Evolutionary conservation across 352 stramenopile genomes (phyloP), one percentile per base, ranked within the genome.

Genomic region (Phytophthora pini): DNA sequence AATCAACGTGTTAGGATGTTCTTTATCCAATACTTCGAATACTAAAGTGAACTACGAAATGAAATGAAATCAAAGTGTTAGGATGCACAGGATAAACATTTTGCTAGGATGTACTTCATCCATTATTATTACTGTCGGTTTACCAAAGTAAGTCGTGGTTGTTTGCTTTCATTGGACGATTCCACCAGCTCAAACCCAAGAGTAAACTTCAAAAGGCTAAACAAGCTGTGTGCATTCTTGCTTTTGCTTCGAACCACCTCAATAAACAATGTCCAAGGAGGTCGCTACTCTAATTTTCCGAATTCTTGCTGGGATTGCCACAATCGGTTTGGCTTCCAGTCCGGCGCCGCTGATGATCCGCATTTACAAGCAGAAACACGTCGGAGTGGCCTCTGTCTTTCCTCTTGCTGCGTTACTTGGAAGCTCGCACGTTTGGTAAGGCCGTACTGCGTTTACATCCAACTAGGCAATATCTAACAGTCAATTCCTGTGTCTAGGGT

Each of bases 351-450:
- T 65, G 17, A 65, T 84, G 17, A 67, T 61, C 44, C 70, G 59
- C 44, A 79, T 84, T 56, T 73, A 66, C 56, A 68, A 65, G 48
- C 51, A 53, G 32, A 78, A 79, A 31, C 44, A 67, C 46, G 60
- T 80, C 20, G 76, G 61, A 17, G 45, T 70, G 4, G 32, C 68
- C 4, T 80, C 74, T 11, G 62, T 84, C 10, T 27, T 78, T 29
- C 68, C 76, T 46, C 59, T 84, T 11, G 69, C 62, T n/a, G 61
- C 76, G 13, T 48, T 84, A 24, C 54, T 79, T 2, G 68, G 50
- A 46, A 76, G 67, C 40, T 73, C 61, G 17, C 72, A 80, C 55
- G 48, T 72, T 47, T 77, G 75, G 56, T 50, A 50, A 13, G 56
- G 27, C 17, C 5, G 2, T 39, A 31, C 29, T 32, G 17, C 15